Percentiles rank a stretch among this genome's conserved stretches.
Conservation (phyloP, 2,329 filamentous ascomycete species). For the Thermochaetoides dissita region DNA sequence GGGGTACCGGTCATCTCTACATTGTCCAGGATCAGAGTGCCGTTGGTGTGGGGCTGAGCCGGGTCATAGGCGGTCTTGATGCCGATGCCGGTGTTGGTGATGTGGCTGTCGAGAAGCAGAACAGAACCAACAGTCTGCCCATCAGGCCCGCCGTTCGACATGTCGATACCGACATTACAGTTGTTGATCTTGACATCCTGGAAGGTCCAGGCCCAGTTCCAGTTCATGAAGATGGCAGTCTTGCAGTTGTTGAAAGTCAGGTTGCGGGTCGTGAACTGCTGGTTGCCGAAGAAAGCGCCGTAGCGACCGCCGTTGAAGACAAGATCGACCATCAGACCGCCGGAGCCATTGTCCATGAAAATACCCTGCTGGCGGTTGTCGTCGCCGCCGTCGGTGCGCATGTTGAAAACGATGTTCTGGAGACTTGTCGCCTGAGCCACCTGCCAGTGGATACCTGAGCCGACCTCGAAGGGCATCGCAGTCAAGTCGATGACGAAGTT, state of each 20-base stretch:
- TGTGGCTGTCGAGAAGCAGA: constrained; percentile 65
- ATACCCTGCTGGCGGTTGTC: constrained; percentile 61
- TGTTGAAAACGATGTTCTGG: constrained; percentile 71
- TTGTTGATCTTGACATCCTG: constrained; percentile 63
- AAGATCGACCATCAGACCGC: constrained; percentile 71
- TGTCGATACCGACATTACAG: constrained; percentile 63
- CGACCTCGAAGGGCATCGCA: constrained; percentile 42
- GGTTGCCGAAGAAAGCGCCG: constrained; percentile 68
- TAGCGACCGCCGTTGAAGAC: constrained; percentile 70
- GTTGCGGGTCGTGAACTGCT: constrained; percentile 79
- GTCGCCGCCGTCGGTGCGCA: constrained; percentile 50
- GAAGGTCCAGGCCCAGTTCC: constrained; percentile 81
- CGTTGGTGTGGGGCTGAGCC: constrained; percentile 52
- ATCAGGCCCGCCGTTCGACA: constrained; percentile 50
- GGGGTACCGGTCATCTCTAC: constrained; percentile 65
- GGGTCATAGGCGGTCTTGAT: constrained; percentile 61
- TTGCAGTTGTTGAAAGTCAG: constrained; percentile 68
- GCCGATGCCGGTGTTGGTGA: constrained; percentile 62
- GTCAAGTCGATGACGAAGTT: constrained; percentile 72
- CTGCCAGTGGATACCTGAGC: constrained; percentile 71
- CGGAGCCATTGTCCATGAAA: constrained; percentile 75
- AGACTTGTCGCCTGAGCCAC: constrained; percentile 70
- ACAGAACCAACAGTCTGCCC: constrained; percentile 73
- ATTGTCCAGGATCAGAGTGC: constrained; percentile 75
- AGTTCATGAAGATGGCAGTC: constrained; percentile 78